Evolutionary conservation across 176 grass and related monocot species (phyloP), one percentile per base, ranked within the genome.

Genomic region (Alloteropsis semialata): DNA sequence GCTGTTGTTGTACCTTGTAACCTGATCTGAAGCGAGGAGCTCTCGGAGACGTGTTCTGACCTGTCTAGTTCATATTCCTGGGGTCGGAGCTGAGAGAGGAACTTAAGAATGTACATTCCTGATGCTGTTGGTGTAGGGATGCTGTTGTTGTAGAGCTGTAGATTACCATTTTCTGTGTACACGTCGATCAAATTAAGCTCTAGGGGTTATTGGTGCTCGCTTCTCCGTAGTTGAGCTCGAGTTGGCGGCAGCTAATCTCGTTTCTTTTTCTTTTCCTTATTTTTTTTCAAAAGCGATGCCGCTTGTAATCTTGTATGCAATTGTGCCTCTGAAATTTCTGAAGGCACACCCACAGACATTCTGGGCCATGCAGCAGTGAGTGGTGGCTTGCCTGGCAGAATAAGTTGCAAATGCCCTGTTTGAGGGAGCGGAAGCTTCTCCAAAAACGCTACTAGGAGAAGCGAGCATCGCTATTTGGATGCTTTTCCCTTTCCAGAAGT

Each of bases 1-100:
- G 48, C 27, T 58, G 24, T 41, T 79, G n/a, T n/a, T n/a, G n/a
- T n/a, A n/a, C n/a, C n/a, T n/a, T n/a, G 55, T 53, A 63, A 59
- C 76, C 42, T 79, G 65, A 17, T 62, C n/a, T 27, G 55, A 58
- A 38, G 78, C 11, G 60, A n/a, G n/a, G n/a, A 81, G 69, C 37
- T 30, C 27, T 42, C 37, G 28, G 41, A 43, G 73, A 75, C 70
- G 15, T 79, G 37, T 41, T 57, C 46, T 34, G 58, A 81, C 39
- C 34, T 51, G 4, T 65, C 2, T 7, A 55, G 57, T 43, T 56
- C 41, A 15, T 65, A 15, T 15, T 49, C 8, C 8, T 32, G 51
- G 30, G 69, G 36, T 16, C n/a, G 16, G 16, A 60, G 5, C 39
- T 46, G 78, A 59, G 34, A 36, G 34, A 3, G 17, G 44, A 30